phyloP scores from a whole-genome alignment of 768 basidiomycete species.

The Kwoniella pini region DNA sequence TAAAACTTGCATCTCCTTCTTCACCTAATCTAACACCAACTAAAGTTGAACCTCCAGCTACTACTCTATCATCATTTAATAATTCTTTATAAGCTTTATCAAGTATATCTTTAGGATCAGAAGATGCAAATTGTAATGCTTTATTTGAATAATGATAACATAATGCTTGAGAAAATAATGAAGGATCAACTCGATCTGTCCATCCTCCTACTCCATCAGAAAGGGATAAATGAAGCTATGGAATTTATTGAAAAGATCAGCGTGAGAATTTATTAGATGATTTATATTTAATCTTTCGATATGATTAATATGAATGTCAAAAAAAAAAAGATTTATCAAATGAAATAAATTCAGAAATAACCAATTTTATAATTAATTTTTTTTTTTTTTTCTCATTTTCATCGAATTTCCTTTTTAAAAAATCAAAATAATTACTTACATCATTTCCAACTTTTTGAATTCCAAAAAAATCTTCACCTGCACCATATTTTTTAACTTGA shows the following conservation, averaged over 20 bases:
- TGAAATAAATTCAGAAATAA: too few relatives aligned
- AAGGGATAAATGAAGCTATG: conserved; percentile 63
- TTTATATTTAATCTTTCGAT: too few relatives aligned
- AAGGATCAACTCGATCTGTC: conserved; percentile 79
- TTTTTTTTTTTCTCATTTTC: too few relatives aligned
- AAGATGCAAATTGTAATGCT: conserved; percentile 11
- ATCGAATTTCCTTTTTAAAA: neutral
- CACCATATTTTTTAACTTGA: conserved; percentile 44
- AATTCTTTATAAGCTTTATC: conserved; percentile 46
- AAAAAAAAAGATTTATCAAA: too few relatives aligned
- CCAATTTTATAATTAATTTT: too few relatives aligned
- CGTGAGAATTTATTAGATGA: too few relatives aligned
- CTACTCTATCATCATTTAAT: conserved; percentile 41
- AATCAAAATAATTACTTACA: conserved; percentile 24
- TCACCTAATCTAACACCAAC: conserved; percentile 33
- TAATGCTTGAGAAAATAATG: conserved; percentile 84
- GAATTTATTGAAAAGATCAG: too few relatives aligned
- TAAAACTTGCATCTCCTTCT: conserved; percentile 55
- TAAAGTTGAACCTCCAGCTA: conserved; percentile 43
- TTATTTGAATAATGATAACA: conserved; percentile 67
- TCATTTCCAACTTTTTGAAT: conserved; percentile 36
- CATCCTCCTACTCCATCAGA: conserved; percentile 95
- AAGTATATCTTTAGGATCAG: conserved; percentile 33
- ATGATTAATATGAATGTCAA: too few relatives aligned
- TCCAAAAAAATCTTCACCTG: conserved; percentile 54